Evolutionary conservation across 2,329 filamentous ascomycete genomes (phyloP).

Genomic region (Sporothrix euskadiensis): DNA sequence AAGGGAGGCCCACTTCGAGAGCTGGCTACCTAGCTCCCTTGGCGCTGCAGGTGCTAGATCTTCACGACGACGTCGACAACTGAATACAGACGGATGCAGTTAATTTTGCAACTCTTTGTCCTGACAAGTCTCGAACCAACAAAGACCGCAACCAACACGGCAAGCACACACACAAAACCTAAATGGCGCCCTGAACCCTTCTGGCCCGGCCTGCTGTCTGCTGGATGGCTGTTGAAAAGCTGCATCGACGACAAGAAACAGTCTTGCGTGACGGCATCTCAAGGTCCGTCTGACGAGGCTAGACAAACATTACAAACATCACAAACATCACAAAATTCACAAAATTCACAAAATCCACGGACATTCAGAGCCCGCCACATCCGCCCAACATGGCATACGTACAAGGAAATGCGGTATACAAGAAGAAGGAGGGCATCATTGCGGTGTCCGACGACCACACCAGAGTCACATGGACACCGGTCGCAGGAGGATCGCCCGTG

Average conservation of each 20-base stretch:
- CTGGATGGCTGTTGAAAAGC: constrained; percentile 5
- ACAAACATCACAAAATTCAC: too few species aligned
- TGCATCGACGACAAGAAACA: not conserved
- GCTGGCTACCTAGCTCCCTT: constrained; percentile 14
- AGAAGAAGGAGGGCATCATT: constrained; percentile 91
- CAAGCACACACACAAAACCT: not conserved
- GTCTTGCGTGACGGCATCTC: constrained; percentile 6
- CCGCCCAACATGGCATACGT: constrained; percentile 54
- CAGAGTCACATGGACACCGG: constrained; percentile 75
- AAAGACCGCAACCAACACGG: not conserved
- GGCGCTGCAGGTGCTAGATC: constrained; percentile 14
- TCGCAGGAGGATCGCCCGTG: constrained; percentile 63
- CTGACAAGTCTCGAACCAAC: not conserved
- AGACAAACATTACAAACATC: not conserved
- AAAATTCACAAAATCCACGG: not conserved
- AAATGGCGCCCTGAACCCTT: constrained; percentile 1
- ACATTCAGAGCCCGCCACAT: not conserved
- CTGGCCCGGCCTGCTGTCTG: constrained; percentile 1
- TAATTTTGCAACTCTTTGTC: not conserved
- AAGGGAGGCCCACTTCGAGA: not conserved
- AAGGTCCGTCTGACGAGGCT: not conserved
- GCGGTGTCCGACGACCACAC: constrained; percentile 71
- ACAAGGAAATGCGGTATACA: constrained; percentile 74
- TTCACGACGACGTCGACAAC: constrained; percentile 7
- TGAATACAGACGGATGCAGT: not conserved